phyloP scores from a whole-genome alignment of 2,329 filamentous ascomycete species.

The Atkinsonella texensis region DNA sequence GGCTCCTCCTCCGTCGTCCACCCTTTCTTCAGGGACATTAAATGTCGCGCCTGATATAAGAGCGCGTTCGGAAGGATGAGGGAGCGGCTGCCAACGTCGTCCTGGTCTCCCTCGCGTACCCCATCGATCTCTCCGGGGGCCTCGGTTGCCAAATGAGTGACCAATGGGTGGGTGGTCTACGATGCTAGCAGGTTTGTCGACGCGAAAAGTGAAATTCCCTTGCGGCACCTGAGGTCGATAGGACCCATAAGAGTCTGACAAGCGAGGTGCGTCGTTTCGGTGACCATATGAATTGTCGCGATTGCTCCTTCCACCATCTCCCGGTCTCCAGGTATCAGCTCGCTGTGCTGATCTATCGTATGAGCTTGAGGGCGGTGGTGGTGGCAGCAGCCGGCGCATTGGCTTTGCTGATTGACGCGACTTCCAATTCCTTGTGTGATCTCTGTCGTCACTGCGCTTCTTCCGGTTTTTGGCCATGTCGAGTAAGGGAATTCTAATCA shows the following conservation, averaged over 20 bases:
- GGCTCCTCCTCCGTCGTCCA: slow-evolving; percentile 32
- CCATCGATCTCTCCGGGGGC: slow-evolving; percentile 14
- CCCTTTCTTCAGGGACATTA: slow-evolving; percentile 30
- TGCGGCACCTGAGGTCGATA: slow-evolving; percentile 23
- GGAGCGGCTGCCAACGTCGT: slow-evolving; percentile 22
- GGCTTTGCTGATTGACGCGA: slow-evolving; percentile 4
- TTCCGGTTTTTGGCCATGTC: slow-evolving; percentile 4
- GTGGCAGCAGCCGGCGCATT: neutral
- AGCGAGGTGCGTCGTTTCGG: slow-evolving; percentile 13
- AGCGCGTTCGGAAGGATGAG: slow-evolving; percentile 35
- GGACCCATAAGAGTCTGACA: slow-evolving; percentile 19
- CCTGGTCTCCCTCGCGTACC: slow-evolving; percentile 16
- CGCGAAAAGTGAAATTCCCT: slow-evolving; percentile 44
- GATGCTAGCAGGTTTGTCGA: slow-evolving; percentile 39
- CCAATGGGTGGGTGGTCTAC: slow-evolving; percentile 18
- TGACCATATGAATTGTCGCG: slow-evolving; percentile 12
- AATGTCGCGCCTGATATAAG: slow-evolving; percentile 33
- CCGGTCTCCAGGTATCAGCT: slow-evolving; percentile 19
- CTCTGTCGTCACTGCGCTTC: slow-evolving; percentile 7
- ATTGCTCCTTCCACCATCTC: slow-evolving; percentile 13
- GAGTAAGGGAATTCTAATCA: neutral
- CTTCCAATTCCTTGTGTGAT: slow-evolving; percentile 5
- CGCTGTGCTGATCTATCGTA: slow-evolving; percentile 11
- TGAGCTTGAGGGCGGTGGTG: slow-evolving; percentile 5
- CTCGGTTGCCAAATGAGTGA: slow-evolving; percentile 6